Evolutionary conservation across 495 filamentous ascomycete species (phyloP).

Genomic region (Aspergillus bertholletiae): DNA sequence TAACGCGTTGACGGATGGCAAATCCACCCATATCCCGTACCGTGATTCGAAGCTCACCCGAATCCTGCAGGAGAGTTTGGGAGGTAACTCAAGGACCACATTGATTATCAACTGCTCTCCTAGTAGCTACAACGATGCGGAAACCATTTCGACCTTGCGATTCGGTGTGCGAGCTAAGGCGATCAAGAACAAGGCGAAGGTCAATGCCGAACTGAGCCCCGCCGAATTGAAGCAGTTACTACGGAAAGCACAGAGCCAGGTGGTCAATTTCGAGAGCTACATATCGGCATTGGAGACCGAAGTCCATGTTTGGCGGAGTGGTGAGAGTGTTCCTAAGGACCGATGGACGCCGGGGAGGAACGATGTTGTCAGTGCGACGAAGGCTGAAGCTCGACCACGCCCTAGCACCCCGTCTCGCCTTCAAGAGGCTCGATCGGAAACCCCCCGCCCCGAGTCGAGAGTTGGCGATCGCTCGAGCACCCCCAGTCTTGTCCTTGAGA

Average conservation of each 20-base stretch:
- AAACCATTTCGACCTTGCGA: constrained; percentile 88
- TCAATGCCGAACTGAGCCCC: constrained; percentile 96
- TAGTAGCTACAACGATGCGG: constrained; percentile 95
- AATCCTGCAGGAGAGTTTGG: constrained; percentile 93
- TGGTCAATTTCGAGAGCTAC: constrained; percentile 83
- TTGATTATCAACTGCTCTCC: constrained; percentile 98
- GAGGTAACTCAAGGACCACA: constrained; percentile 95
- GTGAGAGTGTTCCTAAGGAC: constrained; percentile 86
- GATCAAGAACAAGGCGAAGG: constrained; percentile 99
- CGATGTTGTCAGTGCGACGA: constrained; percentile 56
- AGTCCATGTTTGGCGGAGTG: constrained; percentile 79
- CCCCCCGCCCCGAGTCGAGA: constrained; percentile 75
- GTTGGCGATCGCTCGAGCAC: constrained; percentile 85
- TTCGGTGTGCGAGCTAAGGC: constrained; percentile 97
- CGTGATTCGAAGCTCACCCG: constrained; percentile 97
- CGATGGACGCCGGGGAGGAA: constrained; percentile 63
- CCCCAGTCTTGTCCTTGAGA: constrained; percentile 82
- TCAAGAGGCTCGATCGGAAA: constrained; percentile 52
- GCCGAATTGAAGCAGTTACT: constrained; percentile 88
- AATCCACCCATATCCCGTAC: constrained; percentile 96
- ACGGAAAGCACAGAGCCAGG: constrained; percentile 86
- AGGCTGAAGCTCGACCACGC: constrained; percentile 55
- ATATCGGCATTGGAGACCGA: constrained; percentile 82
- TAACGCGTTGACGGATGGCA: constrained; percentile 94
- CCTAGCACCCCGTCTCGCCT: constrained; percentile 83